Evolutionary conservation across 1,284 basidiomycete species (phyloP).

Genomic region (Cryptococcus wingfieldii): DNA sequence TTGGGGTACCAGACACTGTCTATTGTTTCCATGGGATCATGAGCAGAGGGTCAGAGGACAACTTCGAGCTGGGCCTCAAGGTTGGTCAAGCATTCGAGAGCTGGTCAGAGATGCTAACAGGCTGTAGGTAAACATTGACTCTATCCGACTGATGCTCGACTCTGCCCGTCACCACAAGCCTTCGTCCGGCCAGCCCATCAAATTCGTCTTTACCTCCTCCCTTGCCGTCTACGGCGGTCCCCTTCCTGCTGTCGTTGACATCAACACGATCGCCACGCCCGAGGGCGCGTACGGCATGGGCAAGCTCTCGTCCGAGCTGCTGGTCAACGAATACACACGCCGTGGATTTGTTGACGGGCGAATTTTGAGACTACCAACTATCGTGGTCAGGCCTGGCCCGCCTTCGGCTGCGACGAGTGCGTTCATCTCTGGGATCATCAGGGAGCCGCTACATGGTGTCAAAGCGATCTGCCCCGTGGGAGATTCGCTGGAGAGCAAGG

Average conservation of each 20-base stretch:
- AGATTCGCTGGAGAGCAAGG: slow-evolving; percentile 38
- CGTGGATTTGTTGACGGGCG: slow-evolving; percentile 61
- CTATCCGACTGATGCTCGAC: slow-evolving; percentile 56
- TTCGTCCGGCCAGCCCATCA: slow-evolving; percentile 40
- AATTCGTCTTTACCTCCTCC: slow-evolving; percentile 62
- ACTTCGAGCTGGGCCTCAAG: slow-evolving; percentile 60
- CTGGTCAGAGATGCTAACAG: neutral
- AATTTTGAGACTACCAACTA: slow-evolving; percentile 60
- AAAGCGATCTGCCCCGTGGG: slow-evolving; percentile 57
- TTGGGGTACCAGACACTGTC: slow-evolving; percentile 40
- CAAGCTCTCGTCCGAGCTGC: slow-evolving; percentile 58
- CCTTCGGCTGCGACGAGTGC: slow-evolving; percentile 59
- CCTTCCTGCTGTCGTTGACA: slow-evolving; percentile 55
- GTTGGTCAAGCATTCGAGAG: slow-evolving; percentile 12
- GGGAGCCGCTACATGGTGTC: slow-evolving; percentile 59
- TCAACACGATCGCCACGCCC: slow-evolving; percentile 57
- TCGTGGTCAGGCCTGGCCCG: slow-evolving; percentile 57
- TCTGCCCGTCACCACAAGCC: slow-evolving; percentile 48
- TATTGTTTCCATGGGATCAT: slow-evolving; percentile 64
- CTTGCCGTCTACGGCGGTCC: slow-evolving; percentile 64
- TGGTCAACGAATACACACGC: slow-evolving; percentile 62
- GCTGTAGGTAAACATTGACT: slow-evolving; percentile 58
- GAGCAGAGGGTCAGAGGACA: slow-evolving; percentile 59
- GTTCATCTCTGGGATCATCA: slow-evolving; percentile 61
- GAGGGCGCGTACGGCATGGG: slow-evolving; percentile 60